These are phyloP conservation scores for Posidonia australis DNA, from an alignment of 106 monocot genomes.

Conservation along the genomic window DNA sequence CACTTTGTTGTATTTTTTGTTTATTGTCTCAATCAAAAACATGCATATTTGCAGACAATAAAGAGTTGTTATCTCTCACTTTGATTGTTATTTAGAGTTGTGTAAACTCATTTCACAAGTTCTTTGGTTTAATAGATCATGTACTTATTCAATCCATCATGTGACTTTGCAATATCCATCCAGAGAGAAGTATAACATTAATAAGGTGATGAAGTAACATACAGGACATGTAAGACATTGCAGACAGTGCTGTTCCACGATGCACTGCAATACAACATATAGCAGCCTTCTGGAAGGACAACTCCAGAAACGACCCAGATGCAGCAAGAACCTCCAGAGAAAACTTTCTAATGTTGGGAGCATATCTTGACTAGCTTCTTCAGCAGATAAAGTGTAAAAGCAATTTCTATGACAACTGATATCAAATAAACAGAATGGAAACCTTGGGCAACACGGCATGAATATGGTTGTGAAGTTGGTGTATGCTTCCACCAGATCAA, in stretches of 20 bases:
- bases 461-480: conserved; percentile 65
- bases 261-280: conserved; percentile 94
- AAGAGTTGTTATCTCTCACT: too few relatives aligned
- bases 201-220: too few relatives aligned
- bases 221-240: conserved; percentile 96
- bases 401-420: not conserved
- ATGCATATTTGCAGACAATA: too few relatives aligned
- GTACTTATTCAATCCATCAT: too few relatives aligned
- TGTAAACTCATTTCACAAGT: too few relatives aligned
- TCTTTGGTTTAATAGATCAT: too few relatives aligned
- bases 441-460: conserved; percentile 92
- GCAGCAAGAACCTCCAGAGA: conserved; percentile 63
- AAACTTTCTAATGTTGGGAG: not conserved
- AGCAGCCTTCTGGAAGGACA: conserved; percentile 88
- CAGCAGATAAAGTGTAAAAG: not conserved
- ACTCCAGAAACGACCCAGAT: conserved; percentile 57
- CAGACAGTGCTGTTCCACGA: conserved; percentile 73
- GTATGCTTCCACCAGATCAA: conserved; percentile 94
- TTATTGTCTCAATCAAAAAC: too few relatives aligned
- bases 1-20: too few relatives aligned
- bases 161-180: too few relatives aligned
- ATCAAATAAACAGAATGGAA: not conserved
- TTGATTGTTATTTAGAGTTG: too few relatives aligned
- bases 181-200: too few relatives aligned
- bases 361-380: not conserved